phyloP scores from a whole-genome alignment of 1,284 basidiomycete species.

The Polyporus tsugae region DNA sequence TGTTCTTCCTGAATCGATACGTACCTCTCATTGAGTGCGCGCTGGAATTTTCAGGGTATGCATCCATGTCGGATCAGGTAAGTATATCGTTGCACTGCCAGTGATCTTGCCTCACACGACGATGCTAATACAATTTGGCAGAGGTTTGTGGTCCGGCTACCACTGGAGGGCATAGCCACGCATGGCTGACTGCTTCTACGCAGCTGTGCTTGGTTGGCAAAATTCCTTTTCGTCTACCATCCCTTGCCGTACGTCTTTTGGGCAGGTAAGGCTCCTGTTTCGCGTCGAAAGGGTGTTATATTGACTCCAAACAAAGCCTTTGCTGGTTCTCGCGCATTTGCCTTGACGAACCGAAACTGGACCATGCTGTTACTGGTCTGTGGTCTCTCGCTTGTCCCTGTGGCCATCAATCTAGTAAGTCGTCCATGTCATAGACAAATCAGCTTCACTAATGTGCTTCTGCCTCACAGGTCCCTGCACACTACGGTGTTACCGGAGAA shows the following conservation, averaged over 20 bases:
- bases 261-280: too few species aligned
- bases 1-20: constrained; percentile 11
- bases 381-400: constrained; percentile 1
- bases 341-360: constrained; percentile 11
- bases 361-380: neutral
- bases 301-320: constrained; percentile 11
- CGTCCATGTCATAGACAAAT: neutral
- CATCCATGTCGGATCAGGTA: neutral
- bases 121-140: too few species aligned
- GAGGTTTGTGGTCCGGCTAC: too few species aligned
- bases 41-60: neutral
- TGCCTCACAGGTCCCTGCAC: neutral
- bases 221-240: too few species aligned
- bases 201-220: too few species aligned
- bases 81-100: neutral
- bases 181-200: too few species aligned
- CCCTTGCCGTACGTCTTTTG: too few species aligned
- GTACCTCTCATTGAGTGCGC: neutral
- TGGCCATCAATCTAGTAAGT: constrained; percentile 9
- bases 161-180: too few species aligned
- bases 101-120: neutral
- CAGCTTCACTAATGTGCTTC: neutral
- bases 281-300: too few species aligned
- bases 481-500: too few species aligned
- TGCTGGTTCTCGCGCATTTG: constrained; percentile 16